Percentiles rank a stretch among this genome's conserved stretches.
Conservation (phyloP, 2,329 filamentous ascomycete species). For the Xylariaceae sp. region DNA sequence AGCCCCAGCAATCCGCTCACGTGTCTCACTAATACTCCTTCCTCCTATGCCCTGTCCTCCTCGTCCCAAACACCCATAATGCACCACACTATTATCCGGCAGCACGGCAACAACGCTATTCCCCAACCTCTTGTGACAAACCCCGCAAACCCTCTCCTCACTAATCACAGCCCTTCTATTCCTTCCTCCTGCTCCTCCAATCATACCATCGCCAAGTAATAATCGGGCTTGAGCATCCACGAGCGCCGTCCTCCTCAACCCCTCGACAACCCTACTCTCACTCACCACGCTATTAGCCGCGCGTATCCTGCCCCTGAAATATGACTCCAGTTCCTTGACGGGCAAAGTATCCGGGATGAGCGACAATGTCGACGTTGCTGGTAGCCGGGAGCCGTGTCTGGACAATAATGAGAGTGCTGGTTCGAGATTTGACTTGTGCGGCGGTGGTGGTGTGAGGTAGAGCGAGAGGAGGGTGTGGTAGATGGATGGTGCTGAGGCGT, state of each 20-base stretch:
- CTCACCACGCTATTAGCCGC: slow-evolving; percentile 79
- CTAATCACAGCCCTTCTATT: slow-evolving; percentile 71
- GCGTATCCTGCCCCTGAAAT: slow-evolving; percentile 88
- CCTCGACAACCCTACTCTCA: slow-evolving; percentile 72
- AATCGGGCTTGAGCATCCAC: slow-evolving; percentile 72
- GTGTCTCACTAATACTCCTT: too few relatives aligned
- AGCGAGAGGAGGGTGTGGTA: slow-evolving; percentile 88
- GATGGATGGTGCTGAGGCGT: slow-evolving; percentile 69
- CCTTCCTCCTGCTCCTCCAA: slow-evolving; percentile 48
- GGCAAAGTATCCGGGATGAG: slow-evolving; percentile 80
- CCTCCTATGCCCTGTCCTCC: slow-evolving; percentile 34
- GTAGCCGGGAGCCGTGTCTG: slow-evolving; percentile 85
- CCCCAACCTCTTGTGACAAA: slow-evolving; percentile 90
- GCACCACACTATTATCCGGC: slow-evolving; percentile 76
- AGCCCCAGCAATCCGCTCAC: slow-evolving; percentile 26
- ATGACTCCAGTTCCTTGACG: slow-evolving; percentile 75
- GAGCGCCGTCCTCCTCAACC: slow-evolving; percentile 72
- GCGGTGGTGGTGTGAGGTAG: slow-evolving; percentile 76
- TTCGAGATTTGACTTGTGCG: slow-evolving; percentile 66
- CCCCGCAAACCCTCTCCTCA: slow-evolving; percentile 85
- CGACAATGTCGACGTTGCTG: slow-evolving; percentile 78
- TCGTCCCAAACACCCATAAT: slow-evolving; percentile 70
- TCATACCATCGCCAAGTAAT: slow-evolving; percentile 65
- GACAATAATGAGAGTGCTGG: slow-evolving; percentile 86
- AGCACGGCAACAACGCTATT: slow-evolving; percentile 87